Conservation (phyloP, 202 grass and related monocot genomes). For the Alloteropsis angusta region DNA sequence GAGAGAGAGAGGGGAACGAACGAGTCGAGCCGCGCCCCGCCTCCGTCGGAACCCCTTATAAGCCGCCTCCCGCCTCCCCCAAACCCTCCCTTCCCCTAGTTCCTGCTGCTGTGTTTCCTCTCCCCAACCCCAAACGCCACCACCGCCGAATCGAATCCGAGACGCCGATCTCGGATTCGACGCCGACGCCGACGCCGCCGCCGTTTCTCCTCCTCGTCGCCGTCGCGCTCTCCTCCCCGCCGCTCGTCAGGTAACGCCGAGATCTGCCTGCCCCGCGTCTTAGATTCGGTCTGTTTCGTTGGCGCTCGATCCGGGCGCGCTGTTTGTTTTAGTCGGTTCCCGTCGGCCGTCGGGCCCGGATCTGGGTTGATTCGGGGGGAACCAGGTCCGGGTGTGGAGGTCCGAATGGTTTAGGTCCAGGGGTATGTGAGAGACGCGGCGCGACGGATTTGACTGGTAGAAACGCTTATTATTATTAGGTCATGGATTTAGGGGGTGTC, state of each 20-base stretch:
- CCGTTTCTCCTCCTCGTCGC: neutral
- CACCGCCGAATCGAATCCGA: constrained; percentile 12
- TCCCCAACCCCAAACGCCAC: neutral
- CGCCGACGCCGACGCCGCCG: neutral
- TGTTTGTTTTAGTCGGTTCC: neutral
- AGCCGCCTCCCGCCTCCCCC: constrained; percentile 14
- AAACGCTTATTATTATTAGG: no score
- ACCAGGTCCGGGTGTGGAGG: neutral
- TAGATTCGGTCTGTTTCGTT: no score
- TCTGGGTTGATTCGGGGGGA: neutral
- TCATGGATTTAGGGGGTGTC: neutral
- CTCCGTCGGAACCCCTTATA: constrained; percentile 38
- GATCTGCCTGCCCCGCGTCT: neutral
- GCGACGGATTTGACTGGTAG: neutral
- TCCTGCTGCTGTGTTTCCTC: neutral
- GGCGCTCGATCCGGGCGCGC: neutral
- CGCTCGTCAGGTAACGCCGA: constrained; percentile 23
- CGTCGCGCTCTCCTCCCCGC: neutral
- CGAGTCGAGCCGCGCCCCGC: constrained; percentile 35
- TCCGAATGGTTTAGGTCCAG: neutral
- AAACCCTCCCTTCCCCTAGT: neutral
- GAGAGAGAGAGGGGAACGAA: neutral
- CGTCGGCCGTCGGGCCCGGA: neutral
- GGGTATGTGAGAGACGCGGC: neutral
- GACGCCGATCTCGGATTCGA: constrained; percentile 40